Evolutionary conservation across 495 filamentous ascomycete genomes (phyloP).

Genomic region (Massariosphaeria phaeospora): DNA sequence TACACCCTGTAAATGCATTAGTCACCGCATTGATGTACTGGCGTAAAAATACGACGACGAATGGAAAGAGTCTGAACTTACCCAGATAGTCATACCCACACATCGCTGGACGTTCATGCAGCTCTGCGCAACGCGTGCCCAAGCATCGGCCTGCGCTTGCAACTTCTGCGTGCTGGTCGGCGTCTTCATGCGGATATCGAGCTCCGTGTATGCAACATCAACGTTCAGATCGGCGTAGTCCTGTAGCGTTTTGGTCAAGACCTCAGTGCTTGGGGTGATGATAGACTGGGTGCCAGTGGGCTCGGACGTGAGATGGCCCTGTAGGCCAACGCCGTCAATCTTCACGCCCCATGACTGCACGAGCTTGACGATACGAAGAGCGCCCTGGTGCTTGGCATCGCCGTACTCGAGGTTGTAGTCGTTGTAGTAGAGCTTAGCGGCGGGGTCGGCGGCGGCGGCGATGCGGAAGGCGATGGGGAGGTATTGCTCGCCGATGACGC

Average conservation of each 20-base stretch:
- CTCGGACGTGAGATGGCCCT: conserved; percentile 55
- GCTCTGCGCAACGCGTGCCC: conserved; percentile 56
- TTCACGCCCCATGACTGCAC: conserved; percentile 68
- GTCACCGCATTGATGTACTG: background rate
- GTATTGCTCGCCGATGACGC: conserved; percentile 42
- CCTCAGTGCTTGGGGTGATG: conserved; percentile 52
- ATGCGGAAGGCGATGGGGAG: conserved; percentile 51
- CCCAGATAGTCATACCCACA: conserved; percentile 69
- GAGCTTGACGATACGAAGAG: conserved; percentile 56
- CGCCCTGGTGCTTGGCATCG: conserved; percentile 48
- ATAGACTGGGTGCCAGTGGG: conserved; percentile 41
- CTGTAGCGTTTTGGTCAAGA: conserved; percentile 33
- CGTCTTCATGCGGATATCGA: conserved; percentile 51
- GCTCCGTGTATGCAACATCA: conserved; percentile 60
- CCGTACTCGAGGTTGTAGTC: conserved; percentile 44
- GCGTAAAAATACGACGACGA: too few relatives aligned
- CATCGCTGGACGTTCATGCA: conserved; percentile 60
- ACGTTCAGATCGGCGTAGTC: conserved; percentile 17
- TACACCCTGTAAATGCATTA: conserved; percentile 45
- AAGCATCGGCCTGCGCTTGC: conserved; percentile 54
- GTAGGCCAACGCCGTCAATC: conserved; percentile 68
- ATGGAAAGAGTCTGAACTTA: too few relatives aligned
- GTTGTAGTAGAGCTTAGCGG: conserved; percentile 63
- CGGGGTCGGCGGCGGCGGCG: conserved; percentile 51
- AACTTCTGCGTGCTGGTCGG: conserved; percentile 23